phyloP scores from a whole-genome alignment of 306 rosid genomes.

The Ammopiptanthus mongolicus region DNA sequence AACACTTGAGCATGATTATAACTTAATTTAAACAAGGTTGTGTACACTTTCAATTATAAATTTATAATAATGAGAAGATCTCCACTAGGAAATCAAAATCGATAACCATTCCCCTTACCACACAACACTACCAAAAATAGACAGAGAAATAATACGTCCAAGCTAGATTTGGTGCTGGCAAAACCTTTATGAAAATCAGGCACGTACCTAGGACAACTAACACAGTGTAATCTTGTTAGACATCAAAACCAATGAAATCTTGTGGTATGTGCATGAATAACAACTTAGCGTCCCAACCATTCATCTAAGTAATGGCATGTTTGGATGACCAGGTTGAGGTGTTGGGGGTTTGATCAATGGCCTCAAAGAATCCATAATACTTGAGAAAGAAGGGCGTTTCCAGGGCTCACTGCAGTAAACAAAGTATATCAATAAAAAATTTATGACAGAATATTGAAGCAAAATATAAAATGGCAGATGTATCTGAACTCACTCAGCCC shows the following conservation, averaged over 20 bases:
- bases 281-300: constrained; percentile 34
- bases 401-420: constrained; percentile 80
- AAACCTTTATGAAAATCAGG: constrained; percentile 4
- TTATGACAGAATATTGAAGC: background rate
- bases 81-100: background rate
- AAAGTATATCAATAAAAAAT: constrained; percentile 9
- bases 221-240: constrained; percentile 42
- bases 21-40: background rate
- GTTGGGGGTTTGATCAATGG: constrained; percentile 69
- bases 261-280: constrained; percentile 58
- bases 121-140: background rate
- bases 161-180: constrained; percentile 13
- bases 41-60: background rate
- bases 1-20: background rate
- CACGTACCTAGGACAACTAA: constrained; percentile 50
- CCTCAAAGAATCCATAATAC: constrained; percentile 84
- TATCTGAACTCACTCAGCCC: constrained; percentile 80
- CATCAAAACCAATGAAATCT: constrained; percentile 47
- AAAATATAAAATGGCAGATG: background rate
- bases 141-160: background rate
- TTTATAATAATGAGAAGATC: background rate
- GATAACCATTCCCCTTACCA: background rate
- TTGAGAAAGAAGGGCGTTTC: constrained; percentile 90
- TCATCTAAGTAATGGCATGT: constrained; percentile 53
- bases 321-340: constrained; percentile 62